phyloP scores from a whole-genome alignment of 257 asterid genomes.

The Forsythia suspensa region DNA sequence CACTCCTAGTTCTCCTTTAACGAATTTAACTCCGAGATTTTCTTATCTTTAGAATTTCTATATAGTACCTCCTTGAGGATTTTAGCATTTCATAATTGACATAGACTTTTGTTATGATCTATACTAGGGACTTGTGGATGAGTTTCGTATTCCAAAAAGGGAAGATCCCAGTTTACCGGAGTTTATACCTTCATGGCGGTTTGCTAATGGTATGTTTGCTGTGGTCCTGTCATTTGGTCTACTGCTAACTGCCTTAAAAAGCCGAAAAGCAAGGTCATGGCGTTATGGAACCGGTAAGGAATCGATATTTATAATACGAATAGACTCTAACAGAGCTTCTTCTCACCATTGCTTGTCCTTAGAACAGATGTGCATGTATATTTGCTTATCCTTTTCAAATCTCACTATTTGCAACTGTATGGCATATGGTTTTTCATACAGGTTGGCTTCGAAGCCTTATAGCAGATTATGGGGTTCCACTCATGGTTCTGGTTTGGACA shows the following conservation, averaged over 20 bases:
- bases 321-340: not conserved
- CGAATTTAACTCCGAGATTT: not conserved
- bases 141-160: constrained; percentile 74
- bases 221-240: constrained; percentile 81
- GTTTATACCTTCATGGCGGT: constrained; percentile 80
- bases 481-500: constrained; percentile 93
- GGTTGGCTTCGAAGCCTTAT: constrained; percentile 85
- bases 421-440: constrained; percentile 21
- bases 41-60: not conserved
- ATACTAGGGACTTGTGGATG: constrained; percentile 79
- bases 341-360: not conserved
- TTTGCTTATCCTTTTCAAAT: not conserved
- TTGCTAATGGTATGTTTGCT: constrained; percentile 88
- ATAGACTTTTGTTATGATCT: not conserved
- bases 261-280: constrained; percentile 93
- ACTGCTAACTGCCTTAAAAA: constrained; percentile 65
- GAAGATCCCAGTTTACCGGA: constrained; percentile 40
- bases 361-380: not conserved
- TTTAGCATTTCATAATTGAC: not conserved
- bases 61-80: not conserved
- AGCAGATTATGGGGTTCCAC: constrained; percentile 95
- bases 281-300: constrained; percentile 77
- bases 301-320: not conserved
- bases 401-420: not conserved
- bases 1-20: not conserved